A percentile compares a stretch with the other conserved stretches of the same genome.
These are phyloP conservation scores for Mortierella antarctica DNA, from an alignment of 192 early-diverging fungal genomes.

Conservation along the genomic window DNA sequence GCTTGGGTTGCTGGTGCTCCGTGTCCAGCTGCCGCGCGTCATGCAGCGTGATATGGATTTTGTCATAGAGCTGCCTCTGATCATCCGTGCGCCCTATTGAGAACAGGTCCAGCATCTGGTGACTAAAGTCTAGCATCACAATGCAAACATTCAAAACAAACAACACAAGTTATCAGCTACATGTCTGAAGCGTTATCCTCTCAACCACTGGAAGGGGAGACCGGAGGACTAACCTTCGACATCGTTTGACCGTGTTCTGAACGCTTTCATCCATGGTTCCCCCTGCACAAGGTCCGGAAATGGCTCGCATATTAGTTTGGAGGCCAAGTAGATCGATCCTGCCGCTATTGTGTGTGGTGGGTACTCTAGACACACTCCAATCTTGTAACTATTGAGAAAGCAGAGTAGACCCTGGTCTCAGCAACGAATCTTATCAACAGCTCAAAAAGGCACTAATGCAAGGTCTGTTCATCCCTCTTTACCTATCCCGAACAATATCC, in stretches of 20 bases:
- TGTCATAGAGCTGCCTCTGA: conserved; percentile 51
- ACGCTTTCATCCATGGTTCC: conserved; percentile 61
- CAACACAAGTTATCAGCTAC: background rate
- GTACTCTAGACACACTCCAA: conserved; percentile 67
- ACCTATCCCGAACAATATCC: conserved; percentile 60
- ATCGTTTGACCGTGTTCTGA: conserved; percentile 61
- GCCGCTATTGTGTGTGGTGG: conserved; percentile 73
- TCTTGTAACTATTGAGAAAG: conserved; percentile 59
- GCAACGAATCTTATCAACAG: too few species aligned
- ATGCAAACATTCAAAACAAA: background rate
- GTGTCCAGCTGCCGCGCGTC: conserved; percentile 49
- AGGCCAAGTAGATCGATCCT: conserved; percentile 69
- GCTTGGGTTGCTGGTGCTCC: conserved; percentile 31
- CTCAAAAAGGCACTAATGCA: background rate
- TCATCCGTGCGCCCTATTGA: conserved; percentile 52
- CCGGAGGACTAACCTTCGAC: conserved; percentile 65
- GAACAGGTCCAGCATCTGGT: conserved; percentile 63
- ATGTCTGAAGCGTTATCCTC: background rate
- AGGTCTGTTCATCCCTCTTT: background rate
- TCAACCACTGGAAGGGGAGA: background rate
- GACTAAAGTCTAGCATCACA: conserved; percentile 56
- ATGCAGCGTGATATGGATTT: conserved; percentile 62
- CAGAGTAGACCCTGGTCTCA: background rate
- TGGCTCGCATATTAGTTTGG: conserved; percentile 52
- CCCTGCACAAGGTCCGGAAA: conserved; percentile 48